phyloP scores from a whole-genome alignment of 495 filamentous ascomycete species.

The Aspergillus coremiiformis region DNA sequence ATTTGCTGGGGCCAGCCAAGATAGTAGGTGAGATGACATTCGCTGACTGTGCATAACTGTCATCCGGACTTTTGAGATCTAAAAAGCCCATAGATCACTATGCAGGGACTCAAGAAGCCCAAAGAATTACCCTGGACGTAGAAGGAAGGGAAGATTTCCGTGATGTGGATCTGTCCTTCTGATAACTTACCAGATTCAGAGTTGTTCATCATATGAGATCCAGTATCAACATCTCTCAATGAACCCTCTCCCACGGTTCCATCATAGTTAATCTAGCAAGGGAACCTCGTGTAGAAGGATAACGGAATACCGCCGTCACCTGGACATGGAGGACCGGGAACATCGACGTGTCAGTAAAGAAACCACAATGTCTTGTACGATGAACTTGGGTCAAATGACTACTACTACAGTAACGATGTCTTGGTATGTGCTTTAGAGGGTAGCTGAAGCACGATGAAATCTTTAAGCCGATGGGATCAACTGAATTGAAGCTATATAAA shows the following conservation, averaged over 20 bases:
- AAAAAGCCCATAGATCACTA: background rate
- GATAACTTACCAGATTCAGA: background rate
- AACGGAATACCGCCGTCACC: conserved; percentile 8
- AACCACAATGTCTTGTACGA: too few relatives aligned
- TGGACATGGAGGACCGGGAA: background rate
- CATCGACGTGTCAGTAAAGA: conserved; percentile 1
- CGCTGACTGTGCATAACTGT: background rate
- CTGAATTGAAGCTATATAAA: conserved; percentile 8
- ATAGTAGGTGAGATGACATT: background rate
- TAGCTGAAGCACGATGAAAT: too few relatives aligned
- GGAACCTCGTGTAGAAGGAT: background rate
- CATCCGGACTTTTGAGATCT: background rate
- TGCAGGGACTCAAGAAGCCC: background rate
- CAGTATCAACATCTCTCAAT: background rate
- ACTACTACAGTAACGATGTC: conserved; percentile 6
- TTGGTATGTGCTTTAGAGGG: conserved; percentile 1
- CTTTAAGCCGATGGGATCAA: too few relatives aligned
- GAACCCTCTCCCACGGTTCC: too few relatives aligned
- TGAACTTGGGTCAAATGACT: too few relatives aligned
- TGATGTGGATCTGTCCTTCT: background rate
- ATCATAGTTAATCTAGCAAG: background rate
- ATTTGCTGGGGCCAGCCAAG: background rate
- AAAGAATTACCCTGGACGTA: background rate
- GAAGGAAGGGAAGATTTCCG: background rate
- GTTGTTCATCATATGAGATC: background rate